These are phyloP conservation scores for Ogataea trehalophila DNA, from an alignment of 805 yeast genomes.

Conservation along the genomic window DNA sequence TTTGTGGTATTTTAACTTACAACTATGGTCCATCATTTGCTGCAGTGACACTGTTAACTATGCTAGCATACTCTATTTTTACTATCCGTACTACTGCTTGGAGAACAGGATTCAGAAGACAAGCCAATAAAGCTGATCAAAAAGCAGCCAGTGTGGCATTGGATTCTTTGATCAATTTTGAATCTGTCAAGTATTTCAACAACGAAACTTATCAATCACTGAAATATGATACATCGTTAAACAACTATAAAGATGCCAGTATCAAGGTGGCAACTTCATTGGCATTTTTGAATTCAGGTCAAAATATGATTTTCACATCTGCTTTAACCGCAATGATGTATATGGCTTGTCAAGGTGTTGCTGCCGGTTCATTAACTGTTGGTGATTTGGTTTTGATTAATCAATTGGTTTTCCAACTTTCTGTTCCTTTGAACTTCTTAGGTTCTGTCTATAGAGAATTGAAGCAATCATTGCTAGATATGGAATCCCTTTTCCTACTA, in stretches of 20 bases:
- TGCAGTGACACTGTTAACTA: slow-evolving; percentile 79
- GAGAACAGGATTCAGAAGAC: slow-evolving; percentile 88
- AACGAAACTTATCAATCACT: slow-evolving; percentile 75
- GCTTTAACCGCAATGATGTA: slow-evolving; percentile 98
- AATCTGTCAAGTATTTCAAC: slow-evolving; percentile 90
- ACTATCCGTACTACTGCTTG: slow-evolving; percentile 93
- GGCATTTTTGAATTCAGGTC: slow-evolving; percentile 76
- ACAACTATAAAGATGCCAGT: slow-evolving; percentile 67
- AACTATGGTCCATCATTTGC: slow-evolving; percentile 90
- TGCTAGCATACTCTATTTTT: slow-evolving; percentile 82
- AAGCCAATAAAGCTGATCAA: slow-evolving; percentile 90
- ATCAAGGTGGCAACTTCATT: slow-evolving; percentile 81
- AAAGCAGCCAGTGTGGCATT: slow-evolving; percentile 92
- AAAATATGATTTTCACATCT: slow-evolving; percentile 72
- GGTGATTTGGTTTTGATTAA: slow-evolving; percentile 94
- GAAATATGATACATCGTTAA: slow-evolving; percentile 75
- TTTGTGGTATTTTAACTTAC: slow-evolving; percentile 89
- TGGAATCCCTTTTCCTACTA: slow-evolving; percentile 89
- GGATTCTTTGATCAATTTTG: slow-evolving; percentile 90
- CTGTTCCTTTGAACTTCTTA: slow-evolving; percentile 89
- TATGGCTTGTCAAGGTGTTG: slow-evolving; percentile 94
- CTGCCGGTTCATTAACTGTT: slow-evolving; percentile 73
- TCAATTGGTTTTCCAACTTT: slow-evolving; percentile 91
- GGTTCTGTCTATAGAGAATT: slow-evolving; percentile 95
- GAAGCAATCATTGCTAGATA: slow-evolving; percentile 87